phyloP scores from a whole-genome alignment of 345 rosid species.

The Leavenworthia alabamica region DNA sequence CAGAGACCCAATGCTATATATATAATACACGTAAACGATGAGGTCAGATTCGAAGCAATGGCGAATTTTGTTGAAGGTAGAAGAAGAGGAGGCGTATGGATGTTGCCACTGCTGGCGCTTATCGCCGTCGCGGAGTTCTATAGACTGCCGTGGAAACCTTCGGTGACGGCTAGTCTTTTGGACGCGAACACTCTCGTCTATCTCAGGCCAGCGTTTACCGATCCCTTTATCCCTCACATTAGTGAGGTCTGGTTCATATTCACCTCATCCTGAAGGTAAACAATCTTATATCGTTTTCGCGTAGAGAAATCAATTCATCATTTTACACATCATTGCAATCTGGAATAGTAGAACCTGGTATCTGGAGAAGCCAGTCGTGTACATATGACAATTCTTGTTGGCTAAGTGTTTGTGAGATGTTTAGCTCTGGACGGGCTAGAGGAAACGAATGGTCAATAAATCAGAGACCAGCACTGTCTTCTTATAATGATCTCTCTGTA shows the following conservation, averaged over 20 bases:
- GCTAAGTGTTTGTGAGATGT: constrained; percentile 70
- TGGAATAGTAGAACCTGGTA: constrained; percentile 34
- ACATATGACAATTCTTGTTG: constrained; percentile 67
- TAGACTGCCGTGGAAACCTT: constrained; percentile 81
- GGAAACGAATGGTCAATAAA: constrained; percentile 25
- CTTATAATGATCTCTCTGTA: constrained; percentile 40
- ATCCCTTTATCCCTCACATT: constrained; percentile 53
- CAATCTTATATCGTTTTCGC: not conserved
- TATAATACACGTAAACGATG: no score
- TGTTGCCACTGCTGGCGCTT: constrained; percentile 70
- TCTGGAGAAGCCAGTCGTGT: constrained; percentile 90
- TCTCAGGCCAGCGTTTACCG: constrained; percentile 61
- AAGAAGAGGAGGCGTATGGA: constrained; percentile 41
- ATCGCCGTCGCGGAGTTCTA: constrained; percentile 67
- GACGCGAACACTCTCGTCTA: constrained; percentile 71
- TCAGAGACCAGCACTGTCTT: constrained; percentile 13
- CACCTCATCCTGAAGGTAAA: constrained; percentile 75
- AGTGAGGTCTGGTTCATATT: constrained; percentile 76
- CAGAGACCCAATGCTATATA: not conserved
- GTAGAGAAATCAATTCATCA: no score
- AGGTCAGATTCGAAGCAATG: constrained; percentile 5
- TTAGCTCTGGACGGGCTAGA: constrained; percentile 49
- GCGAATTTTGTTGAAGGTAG: constrained; percentile 33
- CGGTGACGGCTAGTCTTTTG: constrained; percentile 80
- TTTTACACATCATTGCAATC: no score